These are phyloP conservation scores for Esteya vermicola DNA, from an alignment of 2,329 filamentous ascomycete species.

Conservation along the genomic window DNA sequence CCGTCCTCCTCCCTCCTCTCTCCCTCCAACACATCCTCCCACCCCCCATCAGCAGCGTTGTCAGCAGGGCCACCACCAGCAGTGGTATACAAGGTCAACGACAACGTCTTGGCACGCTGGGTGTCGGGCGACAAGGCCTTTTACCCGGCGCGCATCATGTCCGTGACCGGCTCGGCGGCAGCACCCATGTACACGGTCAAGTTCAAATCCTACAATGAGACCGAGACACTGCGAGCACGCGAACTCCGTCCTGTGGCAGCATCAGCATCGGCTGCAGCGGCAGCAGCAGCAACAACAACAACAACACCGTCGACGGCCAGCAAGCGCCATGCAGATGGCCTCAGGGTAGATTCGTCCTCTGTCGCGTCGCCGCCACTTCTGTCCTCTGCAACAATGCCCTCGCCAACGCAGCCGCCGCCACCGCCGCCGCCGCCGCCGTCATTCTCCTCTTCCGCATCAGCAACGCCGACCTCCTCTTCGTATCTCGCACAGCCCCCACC, in stretches of 20 bases:
- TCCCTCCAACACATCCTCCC: too few species aligned
- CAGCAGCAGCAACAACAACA: neutral
- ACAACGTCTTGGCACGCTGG: constrained; percentile 84
- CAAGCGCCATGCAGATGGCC: constrained; percentile 49
- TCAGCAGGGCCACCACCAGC: constrained; percentile 19
- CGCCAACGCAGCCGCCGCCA: neutral
- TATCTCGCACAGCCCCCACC: constrained; percentile 15
- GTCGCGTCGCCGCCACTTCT: constrained; percentile 5
- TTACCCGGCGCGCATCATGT: constrained; percentile 86
- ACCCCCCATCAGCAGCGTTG: too few species aligned
- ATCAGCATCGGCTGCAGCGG: neutral
- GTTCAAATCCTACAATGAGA: constrained; percentile 82
- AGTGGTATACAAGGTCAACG: constrained; percentile 67
- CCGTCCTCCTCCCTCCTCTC: too few species aligned
- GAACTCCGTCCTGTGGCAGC: constrained; percentile 62
- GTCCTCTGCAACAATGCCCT: constrained; percentile 13
- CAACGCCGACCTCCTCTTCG: constrained; percentile 21
- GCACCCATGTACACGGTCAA: constrained; percentile 89
- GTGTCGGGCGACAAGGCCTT: constrained; percentile 75
- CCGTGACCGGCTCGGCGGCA: constrained; percentile 81
- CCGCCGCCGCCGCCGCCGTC: constrained; percentile 16
- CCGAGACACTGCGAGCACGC: constrained; percentile 66
- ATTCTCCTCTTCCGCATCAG: constrained; percentile 23
- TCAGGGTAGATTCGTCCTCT: too few species aligned
- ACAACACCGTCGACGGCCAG: constrained; percentile 25